These are phyloP conservation scores for Oryza punctata DNA, from an alignment of 176 grass and related monocot species.

Conservation along the genomic window DNA sequence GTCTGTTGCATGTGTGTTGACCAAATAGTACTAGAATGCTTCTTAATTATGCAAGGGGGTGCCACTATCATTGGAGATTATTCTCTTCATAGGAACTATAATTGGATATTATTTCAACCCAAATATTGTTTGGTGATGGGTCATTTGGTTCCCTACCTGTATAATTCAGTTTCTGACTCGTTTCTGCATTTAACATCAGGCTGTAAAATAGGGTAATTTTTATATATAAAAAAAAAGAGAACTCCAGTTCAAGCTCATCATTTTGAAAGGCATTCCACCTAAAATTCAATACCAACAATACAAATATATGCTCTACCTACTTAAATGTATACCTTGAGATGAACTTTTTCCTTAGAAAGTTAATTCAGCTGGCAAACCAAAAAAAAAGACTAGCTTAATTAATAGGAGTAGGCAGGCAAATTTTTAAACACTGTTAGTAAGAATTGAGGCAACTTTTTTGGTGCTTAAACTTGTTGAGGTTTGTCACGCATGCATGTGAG, in stretches of 20 bases:
- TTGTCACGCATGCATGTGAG: no score
- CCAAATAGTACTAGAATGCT: constrained; percentile 36
- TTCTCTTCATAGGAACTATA: constrained; percentile 8
- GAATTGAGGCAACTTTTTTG: no score
- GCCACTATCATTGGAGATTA: constrained; percentile 24
- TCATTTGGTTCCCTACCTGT: constrained; percentile 4
- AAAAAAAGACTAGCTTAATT: no score
- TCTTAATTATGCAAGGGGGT: constrained; percentile 4
- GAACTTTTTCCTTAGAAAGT: no score
- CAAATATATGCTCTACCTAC: no score
- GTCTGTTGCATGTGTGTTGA: constrained; percentile 39
- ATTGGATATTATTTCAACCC: background rate
- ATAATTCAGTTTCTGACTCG: background rate
- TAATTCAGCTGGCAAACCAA: no score
- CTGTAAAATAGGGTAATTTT: background rate
- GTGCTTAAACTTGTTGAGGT: no score
- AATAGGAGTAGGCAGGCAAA: no score
- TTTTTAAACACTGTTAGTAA: no score
- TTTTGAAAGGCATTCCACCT: background rate
- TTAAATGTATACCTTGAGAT: no score
- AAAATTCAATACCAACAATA: background rate
- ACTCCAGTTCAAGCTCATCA: background rate
- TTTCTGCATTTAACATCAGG: background rate
- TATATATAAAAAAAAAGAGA: background rate
- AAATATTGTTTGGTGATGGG: constrained; percentile 36